Conservation (phyloP, 441 rosid genomes). For the Corymbia citriodora region DNA sequence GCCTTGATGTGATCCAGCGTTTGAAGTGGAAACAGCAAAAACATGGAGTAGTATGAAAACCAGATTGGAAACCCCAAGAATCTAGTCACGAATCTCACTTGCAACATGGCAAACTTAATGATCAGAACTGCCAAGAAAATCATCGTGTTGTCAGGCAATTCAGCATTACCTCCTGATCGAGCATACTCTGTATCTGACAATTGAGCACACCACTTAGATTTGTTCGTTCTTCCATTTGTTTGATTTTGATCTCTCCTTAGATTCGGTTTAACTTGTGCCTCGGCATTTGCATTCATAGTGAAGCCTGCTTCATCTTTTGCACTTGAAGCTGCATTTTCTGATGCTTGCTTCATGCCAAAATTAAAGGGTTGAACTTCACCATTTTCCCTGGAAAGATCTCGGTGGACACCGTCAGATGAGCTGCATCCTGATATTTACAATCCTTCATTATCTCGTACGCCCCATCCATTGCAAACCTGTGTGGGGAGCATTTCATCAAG, state of each 20-base stretch:
- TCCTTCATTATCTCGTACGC: neutral
- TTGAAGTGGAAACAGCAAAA: neutral
- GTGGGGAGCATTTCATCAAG: neutral
- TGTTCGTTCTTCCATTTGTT: neutral
- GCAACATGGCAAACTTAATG: neutral
- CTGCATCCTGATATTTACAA: neutral
- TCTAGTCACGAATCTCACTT: slow-evolving; percentile 12
- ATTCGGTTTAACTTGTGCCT: neutral
- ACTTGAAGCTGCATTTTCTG: neutral
- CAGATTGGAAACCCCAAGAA: slow-evolving; percentile 24
- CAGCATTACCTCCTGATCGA: neutral
- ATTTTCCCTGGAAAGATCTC: neutral
- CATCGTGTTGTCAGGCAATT: neutral
- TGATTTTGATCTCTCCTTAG: neutral
- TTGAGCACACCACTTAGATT: neutral
- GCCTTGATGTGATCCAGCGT: neutral
- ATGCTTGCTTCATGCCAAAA: neutral
- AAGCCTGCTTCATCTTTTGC: neutral
- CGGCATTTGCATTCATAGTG: neutral
- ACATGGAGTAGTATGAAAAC: slow-evolving; percentile 9
- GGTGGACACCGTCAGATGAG: neutral
- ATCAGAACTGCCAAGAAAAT: neutral
- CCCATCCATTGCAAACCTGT: neutral
- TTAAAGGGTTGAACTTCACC: neutral
- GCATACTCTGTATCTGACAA: neutral